Evolutionary conservation across 129 eudicot genomes (phyloP).

Genomic region (Sambucus nigra): DNA sequence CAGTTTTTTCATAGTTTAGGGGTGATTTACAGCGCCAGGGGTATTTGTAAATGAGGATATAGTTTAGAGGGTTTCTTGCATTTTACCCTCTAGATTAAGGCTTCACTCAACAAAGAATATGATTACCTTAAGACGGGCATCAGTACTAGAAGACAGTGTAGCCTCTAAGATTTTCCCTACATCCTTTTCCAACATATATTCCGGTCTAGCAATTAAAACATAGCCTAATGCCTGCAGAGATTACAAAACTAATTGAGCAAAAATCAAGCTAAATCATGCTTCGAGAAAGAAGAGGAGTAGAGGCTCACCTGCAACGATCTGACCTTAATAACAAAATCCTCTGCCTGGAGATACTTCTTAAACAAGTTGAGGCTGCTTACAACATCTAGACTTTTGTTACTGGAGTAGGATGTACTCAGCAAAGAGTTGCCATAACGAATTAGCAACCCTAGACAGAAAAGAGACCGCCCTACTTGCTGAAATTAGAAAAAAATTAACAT

Average conservation of each 20-base stretch:
- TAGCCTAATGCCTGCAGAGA: constrained; percentile 78
- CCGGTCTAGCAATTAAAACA: constrained; percentile 81
- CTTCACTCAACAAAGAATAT: background rate
- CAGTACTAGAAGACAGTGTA: constrained; percentile 58
- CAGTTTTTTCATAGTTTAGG: too few species aligned
- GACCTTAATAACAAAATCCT: constrained; percentile 69
- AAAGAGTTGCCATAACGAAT: constrained; percentile 82
- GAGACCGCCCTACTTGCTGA: constrained; percentile 96
- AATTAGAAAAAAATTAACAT: constrained; percentile 11
- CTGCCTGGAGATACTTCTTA: constrained; percentile 79
- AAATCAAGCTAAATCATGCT: constrained; percentile 1
- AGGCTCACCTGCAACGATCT: constrained; percentile 76
- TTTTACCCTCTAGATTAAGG: background rate
- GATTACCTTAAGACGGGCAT: constrained; percentile 76
- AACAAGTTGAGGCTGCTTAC: constrained; percentile 51
- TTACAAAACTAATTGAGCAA: constrained; percentile 16
- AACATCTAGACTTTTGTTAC: constrained; percentile 39
- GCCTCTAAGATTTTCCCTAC: constrained; percentile 65
- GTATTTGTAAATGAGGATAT: too few species aligned
- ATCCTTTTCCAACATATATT: constrained; percentile 84
- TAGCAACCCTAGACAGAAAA: constrained; percentile 90
- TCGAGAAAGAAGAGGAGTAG: constrained; percentile 3
- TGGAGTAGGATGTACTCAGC: constrained; percentile 36
- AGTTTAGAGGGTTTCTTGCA: too few species aligned
- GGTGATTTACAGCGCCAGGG: too few species aligned